Evolutionary conservation across 2,329 filamentous ascomycete genomes (phyloP), one percentile per base, ranked within the genome.

Genomic region (Fusarium equiseti): DNA sequence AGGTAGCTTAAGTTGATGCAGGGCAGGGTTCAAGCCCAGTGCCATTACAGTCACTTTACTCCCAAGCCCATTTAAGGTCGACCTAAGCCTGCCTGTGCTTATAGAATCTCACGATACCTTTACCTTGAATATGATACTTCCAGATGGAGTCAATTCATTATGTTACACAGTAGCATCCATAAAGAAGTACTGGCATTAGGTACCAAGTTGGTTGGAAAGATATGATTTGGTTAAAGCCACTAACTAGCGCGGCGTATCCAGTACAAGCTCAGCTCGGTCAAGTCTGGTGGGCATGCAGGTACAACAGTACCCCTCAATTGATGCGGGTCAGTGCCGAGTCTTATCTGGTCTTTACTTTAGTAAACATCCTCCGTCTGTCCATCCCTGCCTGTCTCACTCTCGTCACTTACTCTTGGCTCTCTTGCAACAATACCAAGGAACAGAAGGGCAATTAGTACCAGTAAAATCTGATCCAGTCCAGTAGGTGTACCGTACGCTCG

Each of bases 381-480:
- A 46, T 35, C 63, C 54, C 31, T 31, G 22, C 32, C 38, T 45
- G 20, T 53, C 46, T 43, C 35, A 44, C 31, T 15, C 35, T 38
- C 35, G 35, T 38, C 24, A 38, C 35, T 38, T 38, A 38, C 20
- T 53, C 61, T 66, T 65, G 66, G 55, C 64, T 56, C 66, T 69
- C 60, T 50, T 59, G 64, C 59, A 71, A 65, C 68, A 72, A 60
- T 60, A 56, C 60, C 48, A 54, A 59, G 24, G 42, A 60, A 60
- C 38, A 44, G 42, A 53, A 53, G 50, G 50, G 35, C 50, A 43
- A 43, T 29, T 26, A 9, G 35, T 29, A 53, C 35, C n/a, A 16
- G 13, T 18, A 20, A 43, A 43, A 35, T 43, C 35, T 20, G 27
- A 38, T 38, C 35, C 35, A 43, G 32, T 22, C 20, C 27, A 40